Percentiles rank a stretch among this genome's conserved stretches.
Conservation (phyloP, 257 asterid species). For the Solanum chilense region DNA sequence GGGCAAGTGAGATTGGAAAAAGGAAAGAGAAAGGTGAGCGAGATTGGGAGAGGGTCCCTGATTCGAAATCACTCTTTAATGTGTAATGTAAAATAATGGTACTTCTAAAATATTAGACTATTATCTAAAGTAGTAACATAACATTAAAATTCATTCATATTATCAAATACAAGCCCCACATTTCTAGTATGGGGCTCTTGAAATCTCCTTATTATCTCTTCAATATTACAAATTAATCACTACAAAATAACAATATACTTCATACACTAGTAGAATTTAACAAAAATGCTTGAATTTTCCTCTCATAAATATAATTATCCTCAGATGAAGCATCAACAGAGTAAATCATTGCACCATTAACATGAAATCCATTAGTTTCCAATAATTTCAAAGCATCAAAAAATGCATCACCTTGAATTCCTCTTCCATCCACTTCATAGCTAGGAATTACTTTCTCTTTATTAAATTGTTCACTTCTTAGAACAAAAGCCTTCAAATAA, state of each 20-base stretch:
- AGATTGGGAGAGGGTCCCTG: fast-evolving
- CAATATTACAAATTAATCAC: neutral
- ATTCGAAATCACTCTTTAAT: too few species aligned
- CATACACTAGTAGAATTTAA: slow-evolving; percentile 28
- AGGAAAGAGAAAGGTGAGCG: too few species aligned
- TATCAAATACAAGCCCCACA: neutral
- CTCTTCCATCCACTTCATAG: slow-evolving; percentile 72
- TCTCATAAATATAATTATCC: slow-evolving; percentile 40
- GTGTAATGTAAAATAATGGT: too few species aligned
- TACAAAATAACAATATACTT: neutral
- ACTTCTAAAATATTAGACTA: too few species aligned
- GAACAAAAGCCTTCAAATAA: slow-evolving; percentile 30
- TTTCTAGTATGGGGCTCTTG: neutral
- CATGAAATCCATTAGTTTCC: slow-evolving; percentile 31
- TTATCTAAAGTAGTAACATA: neutral
- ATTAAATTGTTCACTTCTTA: slow-evolving; percentile 26
- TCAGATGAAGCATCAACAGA: slow-evolving; percentile 67
- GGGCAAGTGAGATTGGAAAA: too few species aligned
- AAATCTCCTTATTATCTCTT: neutral
- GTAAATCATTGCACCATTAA: slow-evolving; percentile 59
- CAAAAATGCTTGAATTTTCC: slow-evolving; percentile 39
- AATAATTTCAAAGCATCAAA: slow-evolving; percentile 38
- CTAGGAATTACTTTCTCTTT: slow-evolving; percentile 43
- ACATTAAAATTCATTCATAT: neutral
- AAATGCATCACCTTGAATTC: slow-evolving; percentile 62